Percentiles rank a stretch among this genome's conserved stretches.
These are phyloP conservation scores for Straminergon stramineum DNA, from an alignment of 225 moss, liverwort and hornwort genomes.

Conservation along the genomic window DNA sequence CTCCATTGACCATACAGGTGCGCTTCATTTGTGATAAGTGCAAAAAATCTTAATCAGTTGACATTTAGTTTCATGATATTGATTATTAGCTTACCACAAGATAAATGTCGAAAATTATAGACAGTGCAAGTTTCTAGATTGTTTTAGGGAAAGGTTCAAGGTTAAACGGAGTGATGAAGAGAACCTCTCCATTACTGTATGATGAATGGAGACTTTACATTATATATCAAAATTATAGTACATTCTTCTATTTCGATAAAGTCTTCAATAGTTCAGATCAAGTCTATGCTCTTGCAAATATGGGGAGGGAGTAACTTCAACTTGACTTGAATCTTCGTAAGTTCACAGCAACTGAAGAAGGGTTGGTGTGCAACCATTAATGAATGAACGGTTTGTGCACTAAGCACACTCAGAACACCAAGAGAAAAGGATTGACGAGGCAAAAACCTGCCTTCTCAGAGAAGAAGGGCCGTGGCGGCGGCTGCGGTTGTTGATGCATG, in stretches of 20 bases:
- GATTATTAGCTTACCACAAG: neutral
- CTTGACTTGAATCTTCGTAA: neutral
- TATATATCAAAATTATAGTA: neutral
- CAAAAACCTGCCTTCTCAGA: slow-evolving; percentile 49
- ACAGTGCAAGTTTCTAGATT: neutral
- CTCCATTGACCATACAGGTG: neutral
- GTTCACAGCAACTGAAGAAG: neutral
- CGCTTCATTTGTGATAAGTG: neutral
- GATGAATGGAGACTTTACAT: neutral
- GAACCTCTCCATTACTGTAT: neutral
- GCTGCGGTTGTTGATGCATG: slow-evolving; percentile 33
- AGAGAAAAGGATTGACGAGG: neutral
- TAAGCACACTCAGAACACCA: neutral
- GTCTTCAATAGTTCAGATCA: neutral
- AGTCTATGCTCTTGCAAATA: neutral
- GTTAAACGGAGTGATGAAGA: neutral
- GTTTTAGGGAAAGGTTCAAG: neutral
- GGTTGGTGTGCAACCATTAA: neutral
- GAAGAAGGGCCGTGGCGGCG: slow-evolving; percentile 39
- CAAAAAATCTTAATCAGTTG: neutral
- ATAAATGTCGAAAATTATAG: neutral
- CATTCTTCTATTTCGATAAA: neutral
- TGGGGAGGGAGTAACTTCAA: neutral
- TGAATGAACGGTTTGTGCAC: neutral
- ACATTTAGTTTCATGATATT: neutral